These are phyloP conservation scores for Alternaria infectoria DNA, from an alignment of 2,329 filamentous ascomycete species.

Conservation along the genomic window DNA sequence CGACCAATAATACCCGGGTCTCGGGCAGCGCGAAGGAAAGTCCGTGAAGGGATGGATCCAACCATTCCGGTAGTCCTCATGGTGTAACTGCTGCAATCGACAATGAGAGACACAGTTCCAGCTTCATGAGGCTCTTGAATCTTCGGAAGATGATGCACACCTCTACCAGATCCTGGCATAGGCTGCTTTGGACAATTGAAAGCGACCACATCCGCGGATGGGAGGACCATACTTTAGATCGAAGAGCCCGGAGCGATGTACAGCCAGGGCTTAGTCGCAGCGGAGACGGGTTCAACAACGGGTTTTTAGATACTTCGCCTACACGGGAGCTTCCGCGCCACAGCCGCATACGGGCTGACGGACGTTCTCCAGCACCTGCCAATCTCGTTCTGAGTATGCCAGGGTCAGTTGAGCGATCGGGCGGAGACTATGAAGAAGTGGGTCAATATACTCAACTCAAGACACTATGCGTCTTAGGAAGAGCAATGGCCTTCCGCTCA, in stretches of 20 bases:
- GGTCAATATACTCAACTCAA: neutral
- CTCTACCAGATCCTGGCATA: neutral
- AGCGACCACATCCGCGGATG: neutral
- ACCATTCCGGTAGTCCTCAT: conserved; percentile 29
- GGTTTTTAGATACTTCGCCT: neutral
- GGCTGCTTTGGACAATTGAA: neutral
- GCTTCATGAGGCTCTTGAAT: neutral
- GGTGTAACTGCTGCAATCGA: conserved; percentile 18
- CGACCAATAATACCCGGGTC: conserved; percentile 42
- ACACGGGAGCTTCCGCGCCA: neutral
- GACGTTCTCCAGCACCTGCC: neutral
- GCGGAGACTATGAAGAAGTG: neutral
- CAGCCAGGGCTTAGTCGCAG: neutral
- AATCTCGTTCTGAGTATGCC: neutral
- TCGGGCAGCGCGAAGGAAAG: conserved; percentile 12
- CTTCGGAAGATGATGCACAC: neutral
- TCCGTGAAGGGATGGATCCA: conserved; percentile 10
- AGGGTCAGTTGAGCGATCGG: neutral
- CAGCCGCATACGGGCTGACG: neutral
- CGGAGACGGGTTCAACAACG: neutral
- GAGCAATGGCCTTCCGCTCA: neutral
- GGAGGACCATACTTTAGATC: neutral
- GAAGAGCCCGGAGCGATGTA: neutral
- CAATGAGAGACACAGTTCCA: neutral
- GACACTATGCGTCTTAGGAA: neutral